Evolutionary conservation across 1,139 yeast species (phyloP), one percentile per base, ranked within the genome.

Genomic region (Oligophagozyma castellii): DNA sequence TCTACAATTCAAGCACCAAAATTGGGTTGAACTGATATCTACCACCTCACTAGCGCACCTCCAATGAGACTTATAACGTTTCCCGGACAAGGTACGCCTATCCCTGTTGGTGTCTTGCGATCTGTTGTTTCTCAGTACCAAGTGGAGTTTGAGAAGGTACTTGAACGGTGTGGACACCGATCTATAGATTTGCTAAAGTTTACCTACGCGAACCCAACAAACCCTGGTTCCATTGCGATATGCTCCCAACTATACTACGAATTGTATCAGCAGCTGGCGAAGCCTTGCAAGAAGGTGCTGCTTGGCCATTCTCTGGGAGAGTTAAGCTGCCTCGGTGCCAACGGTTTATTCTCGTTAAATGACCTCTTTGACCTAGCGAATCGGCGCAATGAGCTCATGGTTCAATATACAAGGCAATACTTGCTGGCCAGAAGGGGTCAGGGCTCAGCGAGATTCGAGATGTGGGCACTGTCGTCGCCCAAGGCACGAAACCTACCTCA

Each of bases 261-360:
- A 32, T 24, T 44, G 28, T 46, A 40, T 29, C 35, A 36, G 24
- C 23, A 24, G n/a, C 19, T 24, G 10, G 10, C 20, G 8, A 12
- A 21, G n/a, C 14, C 19, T 5, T 13, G 18, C 24, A 14, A 14
- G n/a, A 29, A 36, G 14, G 26, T 43, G 15, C 35, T 49, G 8
- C 37, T 70, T 42, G 78, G 79, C 11, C 78, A 72, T 42, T 70
- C 78, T 1, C 46, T 72, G 20, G 79, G 78, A 4, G 78, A 72
- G 45, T 57, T 68, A 37, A 56, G 71, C 2, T 49, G 55, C 29
- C 28, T 53, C 23, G 50, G 66, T 27, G 45, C 59, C 6, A 56
- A 62, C 29, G 61, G 61, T 3, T 55, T 60, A 3, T 46, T 68
- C 22, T 52, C 58, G 12, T 38, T 65, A 10, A 38, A 42, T 10